Evolutionary conservation across 2,329 filamentous ascomycete genomes (phyloP), one percentile per base, ranked within the genome.

Genomic region (Aschersonia sp.): DNA sequence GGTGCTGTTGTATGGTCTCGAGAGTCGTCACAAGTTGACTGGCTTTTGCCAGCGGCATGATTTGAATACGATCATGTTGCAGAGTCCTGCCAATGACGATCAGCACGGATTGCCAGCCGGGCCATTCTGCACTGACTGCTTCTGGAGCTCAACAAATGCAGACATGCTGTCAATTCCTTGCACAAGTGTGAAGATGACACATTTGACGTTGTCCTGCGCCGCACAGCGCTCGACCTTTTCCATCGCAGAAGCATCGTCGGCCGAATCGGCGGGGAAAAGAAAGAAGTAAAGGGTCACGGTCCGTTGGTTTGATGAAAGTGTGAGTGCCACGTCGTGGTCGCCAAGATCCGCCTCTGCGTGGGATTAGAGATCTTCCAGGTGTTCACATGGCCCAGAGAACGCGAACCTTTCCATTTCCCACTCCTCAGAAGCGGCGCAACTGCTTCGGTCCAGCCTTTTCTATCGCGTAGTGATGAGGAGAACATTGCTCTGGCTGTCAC

Each of bases 321-420:
- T 59, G 39, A 76, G 59, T 11, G 66, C 66, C 32, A 74, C 53
- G 51, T 76, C 73, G 51, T 74, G 67, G 2, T 62, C 64, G 12
- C 59, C 54, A 3, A 76, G 57, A 12, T 55, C 58, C 4, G 56
- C 53, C 55, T 74, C 72, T 75, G 44, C 14, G 35, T 4, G 2
- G 40, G 3, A 22, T 41, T 9, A 12, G 10, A n/a, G 6, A 2
- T 7, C 11, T n/a, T n/a, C 7, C 7, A 41, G 11, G 40, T n/a
- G 40, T 41, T 41, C 14, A 7, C 7, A 14, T 22, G 10, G 14
- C 9, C 40, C n/a, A 41, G 9, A 7, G n/a, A 14, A 37, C 8
- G 8, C 40, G 11, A 9, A 43, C 42, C 42, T 43, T 31, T 31
- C 42, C 42, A 43, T 30, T 10, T 14, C 12, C 2, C 8, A 35